Evolutionary conservation across 352 stramenopile species (phyloP).

Genomic region (Pythium volutum): DNA sequence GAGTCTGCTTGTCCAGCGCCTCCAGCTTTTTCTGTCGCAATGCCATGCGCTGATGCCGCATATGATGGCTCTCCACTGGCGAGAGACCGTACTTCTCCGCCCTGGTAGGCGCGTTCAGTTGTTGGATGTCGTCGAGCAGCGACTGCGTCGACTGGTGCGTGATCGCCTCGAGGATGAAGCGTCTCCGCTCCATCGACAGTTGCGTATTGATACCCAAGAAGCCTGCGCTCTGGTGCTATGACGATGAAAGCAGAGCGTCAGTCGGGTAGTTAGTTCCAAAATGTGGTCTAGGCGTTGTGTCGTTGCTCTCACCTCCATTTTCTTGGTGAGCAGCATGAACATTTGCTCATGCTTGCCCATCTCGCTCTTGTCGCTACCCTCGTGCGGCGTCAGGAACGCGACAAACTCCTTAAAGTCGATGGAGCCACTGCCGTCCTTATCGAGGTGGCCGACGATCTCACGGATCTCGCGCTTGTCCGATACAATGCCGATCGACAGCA

Average conservation of each 20-base stretch:
- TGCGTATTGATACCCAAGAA: constrained; percentile 80
- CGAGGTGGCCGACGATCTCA: constrained; percentile 52
- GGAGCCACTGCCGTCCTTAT: constrained; percentile 67
- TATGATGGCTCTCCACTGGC: neutral
- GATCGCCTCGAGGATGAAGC: constrained; percentile 74
- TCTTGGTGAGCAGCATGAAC: constrained; percentile 74
- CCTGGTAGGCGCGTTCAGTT: constrained; percentile 28
- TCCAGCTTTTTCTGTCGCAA: constrained; percentile 50
- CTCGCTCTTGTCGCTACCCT: constrained; percentile 36
- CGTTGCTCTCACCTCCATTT: constrained; percentile 54
- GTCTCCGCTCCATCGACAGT: constrained; percentile 64
- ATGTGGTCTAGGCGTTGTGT: neutral
- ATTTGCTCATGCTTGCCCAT: constrained; percentile 61
- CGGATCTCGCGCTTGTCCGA: constrained; percentile 61
- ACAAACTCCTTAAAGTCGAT: constrained; percentile 85
- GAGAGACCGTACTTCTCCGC: constrained; percentile 24
- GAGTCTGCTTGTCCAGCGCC: constrained; percentile 42
- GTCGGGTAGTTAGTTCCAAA: neutral
- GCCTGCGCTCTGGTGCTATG: constrained; percentile 59
- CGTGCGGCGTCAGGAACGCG: constrained; percentile 63
- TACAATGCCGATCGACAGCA: constrained; percentile 78
- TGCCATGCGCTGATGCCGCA: constrained; percentile 26
- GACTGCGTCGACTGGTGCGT: constrained; percentile 50
- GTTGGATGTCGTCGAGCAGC: constrained; percentile 50
- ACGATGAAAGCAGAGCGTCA: neutral